A percentile compares a stretch with the other conserved stretches of the same genome.
Conservation (phyloP, 106 monocot species). For the Dendrobium nobile region DNA sequence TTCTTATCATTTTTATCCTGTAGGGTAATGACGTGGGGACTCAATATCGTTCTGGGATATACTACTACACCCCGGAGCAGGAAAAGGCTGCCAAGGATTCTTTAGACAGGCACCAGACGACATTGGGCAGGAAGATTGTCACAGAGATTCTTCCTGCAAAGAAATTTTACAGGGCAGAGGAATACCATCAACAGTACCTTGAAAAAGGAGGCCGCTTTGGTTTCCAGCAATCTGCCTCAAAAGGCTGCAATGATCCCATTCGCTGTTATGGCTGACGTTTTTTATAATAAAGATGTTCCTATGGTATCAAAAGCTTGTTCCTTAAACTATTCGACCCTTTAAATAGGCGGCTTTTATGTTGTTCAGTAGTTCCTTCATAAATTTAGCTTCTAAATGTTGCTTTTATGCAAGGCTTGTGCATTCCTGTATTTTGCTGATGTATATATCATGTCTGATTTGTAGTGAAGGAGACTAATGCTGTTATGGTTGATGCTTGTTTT, state of each 20-base stretch:
- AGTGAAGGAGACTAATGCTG: no score
- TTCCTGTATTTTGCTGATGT: no score
- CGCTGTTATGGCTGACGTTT: slow-evolving; percentile 78
- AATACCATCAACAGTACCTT: slow-evolving; percentile 97
- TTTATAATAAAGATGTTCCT: not conserved
- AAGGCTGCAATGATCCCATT: slow-evolving; percentile 91
- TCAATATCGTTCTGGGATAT: slow-evolving; percentile 94
- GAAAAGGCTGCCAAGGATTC: slow-evolving; percentile 68
- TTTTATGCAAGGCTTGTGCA: not conserved
- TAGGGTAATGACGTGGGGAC: slow-evolving; percentile 93
- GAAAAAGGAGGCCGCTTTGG: slow-evolving; percentile 90
- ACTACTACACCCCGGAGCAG: slow-evolving; percentile 92
- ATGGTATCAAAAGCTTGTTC: not conserved
- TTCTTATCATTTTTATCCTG: slow-evolving; percentile 8
- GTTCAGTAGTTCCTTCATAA: not conserved
- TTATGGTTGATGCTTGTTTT: no score
- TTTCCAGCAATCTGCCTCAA: slow-evolving; percentile 58
- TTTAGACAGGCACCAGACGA: slow-evolving; percentile 64
- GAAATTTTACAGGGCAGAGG: slow-evolving; percentile 90
- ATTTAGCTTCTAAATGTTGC: not conserved
- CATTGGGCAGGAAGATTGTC: slow-evolving; percentile 70
- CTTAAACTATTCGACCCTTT: not conserved
- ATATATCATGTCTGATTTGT: not conserved
- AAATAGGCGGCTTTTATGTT: not conserved
- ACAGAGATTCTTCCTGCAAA: slow-evolving; percentile 93